A percentile compares a stretch with the other conserved stretches of the same genome.
Conservation (phyloP, 352 stramenopile species). For the Globisporangium paddicum region DNA sequence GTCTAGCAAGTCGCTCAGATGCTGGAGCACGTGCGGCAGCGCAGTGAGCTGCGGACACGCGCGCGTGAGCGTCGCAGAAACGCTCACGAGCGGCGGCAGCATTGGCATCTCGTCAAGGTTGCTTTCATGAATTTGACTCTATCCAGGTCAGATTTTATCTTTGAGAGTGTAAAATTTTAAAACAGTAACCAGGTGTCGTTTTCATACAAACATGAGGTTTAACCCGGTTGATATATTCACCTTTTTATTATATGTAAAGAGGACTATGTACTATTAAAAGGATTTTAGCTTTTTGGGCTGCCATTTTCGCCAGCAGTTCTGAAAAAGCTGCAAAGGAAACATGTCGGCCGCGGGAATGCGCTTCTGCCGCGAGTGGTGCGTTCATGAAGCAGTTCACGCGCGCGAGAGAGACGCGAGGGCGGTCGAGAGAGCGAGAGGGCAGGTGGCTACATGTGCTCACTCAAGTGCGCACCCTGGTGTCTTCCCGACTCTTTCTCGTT, state of each 20-base stretch:
- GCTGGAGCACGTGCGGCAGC: neutral
- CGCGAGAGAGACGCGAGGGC: neutral
- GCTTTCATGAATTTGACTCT: no score
- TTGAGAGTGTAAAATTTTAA: no score
- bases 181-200: no score
- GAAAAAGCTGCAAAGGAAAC: slow-evolving; percentile 2
- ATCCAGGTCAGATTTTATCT: no score
- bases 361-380: slow-evolving; percentile 86
- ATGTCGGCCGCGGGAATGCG: slow-evolving; percentile 84
- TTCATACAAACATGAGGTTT: no score
- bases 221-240: no score
- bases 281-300: neutral
- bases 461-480: neutral
- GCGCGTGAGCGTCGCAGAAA: neutral
- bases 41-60: neutral
- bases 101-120: neutral
- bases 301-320: neutral
- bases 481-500: neutral
- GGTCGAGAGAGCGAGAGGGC: neutral
- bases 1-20: neutral
- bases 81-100: neutral
- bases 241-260: no score
- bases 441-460: no score
- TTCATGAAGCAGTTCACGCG: neutral
- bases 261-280: no score